Conservation (phyloP, 108 stramenopile species). For the Fistulifera solaris region DNA sequence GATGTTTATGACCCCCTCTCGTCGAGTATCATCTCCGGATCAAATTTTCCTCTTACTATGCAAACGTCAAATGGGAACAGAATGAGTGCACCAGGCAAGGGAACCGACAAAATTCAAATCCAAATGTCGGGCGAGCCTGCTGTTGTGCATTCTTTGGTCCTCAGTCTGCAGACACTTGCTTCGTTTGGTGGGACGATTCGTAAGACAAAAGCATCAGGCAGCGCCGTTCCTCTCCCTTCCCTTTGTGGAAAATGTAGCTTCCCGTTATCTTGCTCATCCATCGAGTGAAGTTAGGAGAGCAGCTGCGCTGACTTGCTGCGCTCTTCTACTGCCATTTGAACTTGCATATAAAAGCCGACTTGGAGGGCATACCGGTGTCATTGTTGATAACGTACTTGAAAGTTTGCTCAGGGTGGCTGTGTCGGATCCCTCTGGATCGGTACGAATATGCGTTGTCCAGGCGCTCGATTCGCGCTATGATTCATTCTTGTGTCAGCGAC, state of each 20-base stretch:
- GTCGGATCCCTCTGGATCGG: constrained; percentile 72
- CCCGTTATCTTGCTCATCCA: constrained; percentile 67
- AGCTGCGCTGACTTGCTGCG: constrained; percentile 74
- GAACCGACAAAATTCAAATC: constrained; percentile 19
- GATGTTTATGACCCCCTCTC: constrained; percentile 35
- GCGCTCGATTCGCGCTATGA: constrained; percentile 84
- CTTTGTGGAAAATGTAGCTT: constrained; percentile 73
- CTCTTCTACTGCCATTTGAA: constrained; percentile 59
- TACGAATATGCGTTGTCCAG: constrained; percentile 79
- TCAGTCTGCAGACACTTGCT: constrained; percentile 80
- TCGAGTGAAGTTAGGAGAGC: constrained; percentile 68
- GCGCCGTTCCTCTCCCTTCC: constrained; percentile 70
- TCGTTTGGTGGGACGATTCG: constrained; percentile 66
- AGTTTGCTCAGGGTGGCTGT: constrained; percentile 69
- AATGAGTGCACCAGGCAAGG: neutral
- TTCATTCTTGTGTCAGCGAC: constrained; percentile 66
- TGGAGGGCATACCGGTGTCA: constrained; percentile 45
- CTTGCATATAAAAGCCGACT: constrained; percentile 23
- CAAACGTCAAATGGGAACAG: neutral
- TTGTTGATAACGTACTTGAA: constrained; percentile 79
- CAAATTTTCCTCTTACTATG: neutral
- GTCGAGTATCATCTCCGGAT: neutral
- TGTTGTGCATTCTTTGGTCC: constrained; percentile 50
- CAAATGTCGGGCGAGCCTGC: constrained; percentile 42
- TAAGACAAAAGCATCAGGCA: constrained; percentile 37